Percentiles rank a stretch among this genome's conserved stretches.
Evolutionary conservation across 2,329 filamentous ascomycete genomes (phyloP).

Genomic region (Ramularia collo-cygni): DNA sequence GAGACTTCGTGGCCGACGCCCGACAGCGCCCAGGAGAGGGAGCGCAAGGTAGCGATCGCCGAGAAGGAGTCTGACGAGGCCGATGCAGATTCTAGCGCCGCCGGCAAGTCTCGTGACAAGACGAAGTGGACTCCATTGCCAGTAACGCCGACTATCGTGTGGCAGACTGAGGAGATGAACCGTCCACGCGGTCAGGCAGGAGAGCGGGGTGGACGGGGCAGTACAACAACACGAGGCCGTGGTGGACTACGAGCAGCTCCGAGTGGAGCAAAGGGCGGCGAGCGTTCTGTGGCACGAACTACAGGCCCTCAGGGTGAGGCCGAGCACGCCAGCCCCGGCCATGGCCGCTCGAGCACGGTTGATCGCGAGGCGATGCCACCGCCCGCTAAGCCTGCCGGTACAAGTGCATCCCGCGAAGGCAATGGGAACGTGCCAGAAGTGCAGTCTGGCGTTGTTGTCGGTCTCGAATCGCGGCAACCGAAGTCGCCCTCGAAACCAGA

Average conservation of each 20-base stretch:
- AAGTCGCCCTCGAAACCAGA: slow-evolving; percentile 17
- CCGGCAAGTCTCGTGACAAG: slow-evolving; percentile 57
- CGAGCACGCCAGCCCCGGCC: slow-evolving; percentile 8
- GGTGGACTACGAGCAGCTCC: slow-evolving; percentile 34
- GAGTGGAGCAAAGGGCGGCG: slow-evolving; percentile 32
- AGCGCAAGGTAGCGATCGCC: slow-evolving; percentile 57
- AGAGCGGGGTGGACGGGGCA: slow-evolving; percentile 50
- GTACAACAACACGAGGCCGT: slow-evolving; percentile 43
- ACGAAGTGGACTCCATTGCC: slow-evolving; percentile 79
- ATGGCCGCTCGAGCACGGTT: slow-evolving; percentile 17
- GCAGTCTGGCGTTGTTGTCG: background rate
- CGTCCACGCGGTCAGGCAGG: slow-evolving; percentile 33
- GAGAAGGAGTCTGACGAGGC: slow-evolving; percentile 60
- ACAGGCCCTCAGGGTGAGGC: slow-evolving; percentile 12
- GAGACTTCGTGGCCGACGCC: slow-evolving; percentile 84
- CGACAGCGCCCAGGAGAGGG: slow-evolving; percentile 67
- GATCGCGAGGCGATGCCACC: slow-evolving; percentile 26
- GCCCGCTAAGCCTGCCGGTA: slow-evolving; percentile 16
- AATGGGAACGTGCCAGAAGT: slow-evolving; percentile 2
- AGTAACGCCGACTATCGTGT: slow-evolving; percentile 77
- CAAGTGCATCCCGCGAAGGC: slow-evolving; percentile 12
- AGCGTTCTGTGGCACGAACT: slow-evolving; percentile 24
- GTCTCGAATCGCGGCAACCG: slow-evolving; percentile 9
- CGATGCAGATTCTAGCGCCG: slow-evolving; percentile 47
- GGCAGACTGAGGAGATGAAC: slow-evolving; percentile 58